Evolutionary conservation across 768 basidiomycete species (phyloP), one percentile per base, ranked within the genome.

Genomic region (Lactarius akahatsu): DNA sequence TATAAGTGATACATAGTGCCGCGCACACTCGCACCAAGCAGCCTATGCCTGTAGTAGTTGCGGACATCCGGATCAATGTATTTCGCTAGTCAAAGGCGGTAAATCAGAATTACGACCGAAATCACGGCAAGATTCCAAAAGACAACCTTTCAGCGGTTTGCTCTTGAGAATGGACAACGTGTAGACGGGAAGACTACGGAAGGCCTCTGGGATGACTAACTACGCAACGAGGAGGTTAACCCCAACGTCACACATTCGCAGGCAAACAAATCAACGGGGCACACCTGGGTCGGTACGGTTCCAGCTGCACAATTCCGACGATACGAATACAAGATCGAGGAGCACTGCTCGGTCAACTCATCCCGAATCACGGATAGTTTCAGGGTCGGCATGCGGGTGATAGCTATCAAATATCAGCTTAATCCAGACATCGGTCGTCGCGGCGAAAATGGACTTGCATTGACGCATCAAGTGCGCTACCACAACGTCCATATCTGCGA

Each of bases 181-280:
- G 74, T 89, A 95, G 20, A 94, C 80, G 0, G 95, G 93, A 52
- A 98, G 82, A 1, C 89, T 83, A 72, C 90, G 89, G 81, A 94
- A 95, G 0, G 91, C 89, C 77, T 98, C 97, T 7, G 97, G 97
- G 30, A 99, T 86, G 67, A 99, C 91, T 68, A 99, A 77, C 96
- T 99, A 71, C 1, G 52, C 15, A 65, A 59, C 45, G 69, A 26
- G 47, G 70, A 54, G 67, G 71, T 65, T 26, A 59, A 8, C 18
- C 54, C 23, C 38, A 15, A 15, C 23, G 11, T 38, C 11, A 38
- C 36, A 38, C 36, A 38, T 10, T 38, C 36, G 36, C 36, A 38
- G 36, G 36, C 57, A 50, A 30, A 30, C 20, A 54, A 63, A 40
- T 9, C 6, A 20, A 38, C 23, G 11, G 40, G 57, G 62, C 81